A percentile compares a stretch with the other conserved stretches of the same genome.
phyloP scores from a whole-genome alignment of 495 filamentous ascomycete genomes.

The Cryomyces minteri region DNA sequence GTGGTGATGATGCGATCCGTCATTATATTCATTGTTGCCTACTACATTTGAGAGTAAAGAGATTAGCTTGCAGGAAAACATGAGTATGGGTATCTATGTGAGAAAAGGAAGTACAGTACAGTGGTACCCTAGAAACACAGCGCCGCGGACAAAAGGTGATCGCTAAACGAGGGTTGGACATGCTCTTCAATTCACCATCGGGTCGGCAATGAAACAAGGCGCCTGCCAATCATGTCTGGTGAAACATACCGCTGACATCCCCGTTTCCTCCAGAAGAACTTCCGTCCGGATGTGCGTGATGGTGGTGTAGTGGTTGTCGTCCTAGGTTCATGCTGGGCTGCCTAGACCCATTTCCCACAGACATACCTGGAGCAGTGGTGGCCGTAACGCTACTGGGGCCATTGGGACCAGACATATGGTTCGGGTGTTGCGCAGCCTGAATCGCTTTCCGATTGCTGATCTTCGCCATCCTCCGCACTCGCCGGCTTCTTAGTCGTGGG shows the following conservation, averaged over 20 bases:
- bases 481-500: conserved; percentile 67
- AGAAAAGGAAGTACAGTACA: too few species aligned
- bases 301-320: conserved; percentile 52
- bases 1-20: conserved; percentile 43
- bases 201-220: neutral
- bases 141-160: neutral
- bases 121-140: neutral
- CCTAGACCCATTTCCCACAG: conserved; percentile 9
- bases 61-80: conserved; percentile 13
- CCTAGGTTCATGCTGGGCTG: conserved; percentile 35
- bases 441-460: conserved; percentile 64
- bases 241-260: conserved; percentile 84
- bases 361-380: conserved; percentile 1
- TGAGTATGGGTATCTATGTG: too few species aligned
- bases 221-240: conserved; percentile 19
- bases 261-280: conserved; percentile 49
- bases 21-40: conserved; percentile 37
- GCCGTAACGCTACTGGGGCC: too few species aligned
- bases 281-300: conserved; percentile 61
- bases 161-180: neutral
- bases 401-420: conserved; percentile 27
- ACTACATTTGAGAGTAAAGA: conserved; percentile 21
- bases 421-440: conserved; percentile 21
- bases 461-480: conserved; percentile 89
- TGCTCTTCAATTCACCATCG: neutral